Evolutionary conservation across 2,329 filamentous ascomycete genomes (phyloP), one percentile per base, ranked within the genome.

Genomic region (Trichoderma sp.): DNA sequence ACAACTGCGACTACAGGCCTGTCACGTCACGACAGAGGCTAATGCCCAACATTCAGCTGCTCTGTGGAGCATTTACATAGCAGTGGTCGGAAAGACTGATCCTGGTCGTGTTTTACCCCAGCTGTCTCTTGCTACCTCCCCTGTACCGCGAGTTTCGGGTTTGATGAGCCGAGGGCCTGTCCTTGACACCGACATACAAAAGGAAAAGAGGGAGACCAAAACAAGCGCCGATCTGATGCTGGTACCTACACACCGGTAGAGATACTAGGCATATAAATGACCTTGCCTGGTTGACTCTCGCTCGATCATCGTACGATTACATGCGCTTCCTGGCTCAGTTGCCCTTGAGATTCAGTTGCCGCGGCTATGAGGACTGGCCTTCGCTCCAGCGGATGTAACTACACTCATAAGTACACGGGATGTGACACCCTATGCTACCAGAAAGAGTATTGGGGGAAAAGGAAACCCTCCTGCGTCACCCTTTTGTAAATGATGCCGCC

Each of bases 41-140:
- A n/a, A 73, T 64, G 41, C 21, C 41, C 69, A 60, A 65, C 59
- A 65, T 65, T 73, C 60, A 73, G 69, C 59, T 73, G 69, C 41
- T 65, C 69, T 65, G 69, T 73, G 69, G 38, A 35, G 29, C 45
- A 64, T 29, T 41, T 33, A 24, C 27, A 31, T 16, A 12, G 45
- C n/a, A 38, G 35, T 60, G 11, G 33, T 33, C n/a, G 27, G 14
- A 24, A 62, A 14, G 18, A 12, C 4, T 63, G 68, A 63, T 33
- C 69, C 59, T 35, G 59, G 69, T 53, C 27, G 31, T 63, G 69
- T 73, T 65, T 73, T 73, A 73, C 69, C 69, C 60, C 69, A 73
- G 60, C 69, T 53, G 21, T 27, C 60, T 65, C 35, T 65, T 65
- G 41, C 56, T 53, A 9, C 6, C 35, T 64, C 41, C 56, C 60